A percentile compares a stretch with the other conserved stretches of the same genome.
phyloP scores from a whole-genome alignment of 768 basidiomycete species.

The Mycena kentingensis region DNA sequence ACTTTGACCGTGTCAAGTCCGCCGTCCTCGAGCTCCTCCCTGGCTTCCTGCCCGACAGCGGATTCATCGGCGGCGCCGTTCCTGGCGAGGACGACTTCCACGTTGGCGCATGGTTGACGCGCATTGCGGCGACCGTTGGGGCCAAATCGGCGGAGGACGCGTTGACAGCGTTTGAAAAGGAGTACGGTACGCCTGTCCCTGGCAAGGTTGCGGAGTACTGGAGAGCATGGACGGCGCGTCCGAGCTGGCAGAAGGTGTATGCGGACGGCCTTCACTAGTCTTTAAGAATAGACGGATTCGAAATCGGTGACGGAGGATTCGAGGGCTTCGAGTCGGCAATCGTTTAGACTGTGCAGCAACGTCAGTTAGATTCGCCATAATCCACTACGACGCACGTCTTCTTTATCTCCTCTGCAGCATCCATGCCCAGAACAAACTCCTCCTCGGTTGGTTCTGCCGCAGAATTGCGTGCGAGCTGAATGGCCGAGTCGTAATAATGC shows the following conservation, averaged over 20 bases:
- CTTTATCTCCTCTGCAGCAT: slow-evolving; percentile 62
- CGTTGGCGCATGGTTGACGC: slow-evolving; percentile 54
- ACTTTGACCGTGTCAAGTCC: slow-evolving; percentile 38
- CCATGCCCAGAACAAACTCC: slow-evolving; percentile 67
- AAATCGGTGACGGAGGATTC: slow-evolving; percentile 54
- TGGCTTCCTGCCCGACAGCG: slow-evolving; percentile 39
- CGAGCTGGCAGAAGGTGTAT: slow-evolving; percentile 50
- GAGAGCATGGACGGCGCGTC: slow-evolving; percentile 45
- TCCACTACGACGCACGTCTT: slow-evolving; percentile 49
- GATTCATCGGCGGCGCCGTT: slow-evolving; percentile 48
- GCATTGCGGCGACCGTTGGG: slow-evolving; percentile 42
- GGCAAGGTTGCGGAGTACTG: slow-evolving; percentile 44
- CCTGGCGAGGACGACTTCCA: slow-evolving; percentile 61
- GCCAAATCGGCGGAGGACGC: slow-evolving; percentile 40
- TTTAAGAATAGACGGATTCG: slow-evolving; percentile 25
- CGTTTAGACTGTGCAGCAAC: slow-evolving; percentile 54
- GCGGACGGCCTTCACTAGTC: slow-evolving; percentile 45
- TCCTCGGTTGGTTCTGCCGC: slow-evolving; percentile 61
- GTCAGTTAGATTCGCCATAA: not conserved
- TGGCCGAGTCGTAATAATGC: slow-evolving; percentile 76
- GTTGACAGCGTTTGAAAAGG: slow-evolving; percentile 39
- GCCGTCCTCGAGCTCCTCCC: slow-evolving; percentile 46
- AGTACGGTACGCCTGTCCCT: slow-evolving; percentile 39
- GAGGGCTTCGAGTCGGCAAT: slow-evolving; percentile 66
- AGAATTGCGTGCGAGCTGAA: slow-evolving; percentile 70